Base-by-base conservation (phyloP, 257 asterid genomes). In the Petunia secreta region DNA sequence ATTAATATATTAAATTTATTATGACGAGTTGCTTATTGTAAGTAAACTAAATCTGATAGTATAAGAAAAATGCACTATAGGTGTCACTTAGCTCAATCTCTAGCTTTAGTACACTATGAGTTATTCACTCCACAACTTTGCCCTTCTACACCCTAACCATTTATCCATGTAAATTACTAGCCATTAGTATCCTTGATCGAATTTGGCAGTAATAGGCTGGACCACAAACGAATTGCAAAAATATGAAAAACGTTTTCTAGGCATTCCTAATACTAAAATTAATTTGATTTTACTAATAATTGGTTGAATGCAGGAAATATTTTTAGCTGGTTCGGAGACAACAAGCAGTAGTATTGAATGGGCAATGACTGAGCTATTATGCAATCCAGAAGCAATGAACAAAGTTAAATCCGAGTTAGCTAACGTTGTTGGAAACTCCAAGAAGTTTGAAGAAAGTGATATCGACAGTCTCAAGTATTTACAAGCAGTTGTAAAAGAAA, bases 321-420 rank as follows among this genome's bases (percentile, higher is more conserved):
- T 92, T 81, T 59, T 91, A 2, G 97, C 94, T 7, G 96, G 96
- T 25, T 82, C 94, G 64, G 94, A 92, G 71, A 91, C 96, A 16
- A 91, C 94, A 3, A 92, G 91, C 85, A 84, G 93, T 85, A 82
- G 81, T n/a, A 82, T 71, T 5, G 94, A 92, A 53, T 92, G 97
- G 96, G 92, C 91, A 1, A 85, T 92, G 90, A 89, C 85, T 1
- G 97, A 92, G 87, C 91, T 92, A 2, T 89, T 92, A 5, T 78
- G 80, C 71, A 86, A 92, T 74, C 94, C 93, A 6, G 87, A 79
- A 4, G 76, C 68, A 54, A 89, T 89, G 93, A 38, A 25, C 46
- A 85, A 83, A 83, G 87, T 87, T 0, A 82, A 90, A 52, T 79
- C 82, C 43, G 93, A 91, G 76, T 75, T 91, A 2, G 86, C 85